Evolutionary conservation across 177 flowering plant species (phyloP).

Genomic region (Vitis hybrid): DNA sequence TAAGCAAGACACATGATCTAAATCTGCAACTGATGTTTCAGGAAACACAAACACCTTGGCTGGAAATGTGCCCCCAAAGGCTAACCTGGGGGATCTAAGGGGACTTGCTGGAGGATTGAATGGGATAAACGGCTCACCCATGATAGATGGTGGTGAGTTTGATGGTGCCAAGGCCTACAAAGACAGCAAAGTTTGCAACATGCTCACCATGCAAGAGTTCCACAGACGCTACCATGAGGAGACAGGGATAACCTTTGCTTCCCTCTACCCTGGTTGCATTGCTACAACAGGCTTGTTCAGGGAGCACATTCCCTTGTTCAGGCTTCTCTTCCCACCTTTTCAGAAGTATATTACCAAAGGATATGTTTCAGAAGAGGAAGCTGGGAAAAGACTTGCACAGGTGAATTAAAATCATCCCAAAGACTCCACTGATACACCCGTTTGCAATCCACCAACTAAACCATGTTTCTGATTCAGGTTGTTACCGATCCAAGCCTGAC

Average conservation of each 20-base stretch:
- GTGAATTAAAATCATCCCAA: slow-evolving; percentile 22
- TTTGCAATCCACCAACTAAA: too few relatives aligned
- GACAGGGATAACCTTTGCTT: slow-evolving; percentile 72
- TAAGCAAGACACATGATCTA: neutral
- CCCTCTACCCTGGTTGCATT: slow-evolving; percentile 84
- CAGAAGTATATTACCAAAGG: slow-evolving; percentile 87
- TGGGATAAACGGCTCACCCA: slow-evolving; percentile 63
- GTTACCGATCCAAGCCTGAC: slow-evolving; percentile 90
- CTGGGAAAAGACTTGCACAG: slow-evolving; percentile 80
- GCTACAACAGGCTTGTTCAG: slow-evolving; percentile 80
- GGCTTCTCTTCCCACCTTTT: slow-evolving; percentile 81
- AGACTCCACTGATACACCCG: too few relatives aligned
- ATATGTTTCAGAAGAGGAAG: slow-evolving; percentile 70
- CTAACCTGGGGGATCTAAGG: slow-evolving; percentile 72
- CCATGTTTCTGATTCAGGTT: slow-evolving; percentile 44
- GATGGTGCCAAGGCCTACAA: slow-evolving; percentile 92
- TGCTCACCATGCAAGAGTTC: slow-evolving; percentile 91
- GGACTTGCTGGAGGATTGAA: slow-evolving; percentile 71
- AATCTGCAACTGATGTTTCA: slow-evolving; percentile 2
- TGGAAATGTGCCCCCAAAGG: slow-evolving; percentile 85
- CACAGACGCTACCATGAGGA: slow-evolving; percentile 77
- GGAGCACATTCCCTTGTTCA: slow-evolving; percentile 74
- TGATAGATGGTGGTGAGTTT: slow-evolving; percentile 81
- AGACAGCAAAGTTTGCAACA: slow-evolving; percentile 93
- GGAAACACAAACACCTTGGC: slow-evolving; percentile 88